Percentiles rank a stretch among this genome's conserved stretches.
These are phyloP conservation scores for Cladosporium sp. DNA, from an alignment of 2,329 filamentous ascomycete genomes.

Conservation along the genomic window DNA sequence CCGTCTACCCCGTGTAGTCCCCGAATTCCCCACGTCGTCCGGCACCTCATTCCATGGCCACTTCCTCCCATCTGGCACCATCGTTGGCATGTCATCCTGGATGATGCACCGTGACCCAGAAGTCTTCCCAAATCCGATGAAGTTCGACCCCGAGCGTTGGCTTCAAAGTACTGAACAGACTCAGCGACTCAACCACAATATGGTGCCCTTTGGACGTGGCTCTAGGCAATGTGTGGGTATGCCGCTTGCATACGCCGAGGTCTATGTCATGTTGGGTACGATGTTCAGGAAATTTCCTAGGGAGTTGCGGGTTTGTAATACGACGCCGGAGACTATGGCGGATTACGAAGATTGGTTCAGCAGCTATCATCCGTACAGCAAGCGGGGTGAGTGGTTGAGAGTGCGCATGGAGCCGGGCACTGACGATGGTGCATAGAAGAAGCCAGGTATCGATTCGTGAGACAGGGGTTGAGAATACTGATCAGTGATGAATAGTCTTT, in stretches of 20 bases:
- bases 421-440: background rate
- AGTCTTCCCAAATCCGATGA: constrained; percentile 37
- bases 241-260: constrained; percentile 7
- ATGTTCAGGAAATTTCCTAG: background rate
- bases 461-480: background rate
- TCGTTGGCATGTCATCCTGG: constrained; percentile 32
- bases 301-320: constrained; percentile 4
- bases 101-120: constrained; percentile 28
- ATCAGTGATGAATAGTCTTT: background rate
- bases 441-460: background rate
- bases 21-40: constrained; percentile 9
- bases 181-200: constrained; percentile 32
- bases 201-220: constrained; percentile 42
- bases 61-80: constrained; percentile 24
- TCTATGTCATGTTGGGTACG: background rate
- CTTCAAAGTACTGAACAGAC: constrained; percentile 24
- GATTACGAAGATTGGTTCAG: constrained; percentile 37
- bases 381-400: constrained; percentile 13
- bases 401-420: background rate
- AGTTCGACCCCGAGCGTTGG: constrained; percentile 43
- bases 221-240: constrained; percentile 39
- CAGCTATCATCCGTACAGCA: constrained; percentile 14
- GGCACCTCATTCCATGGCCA: background rate
- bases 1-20: constrained; percentile 39
- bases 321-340: constrained; percentile 29